These are phyloP conservation scores for Trichoderma brevicompactum DNA, from an alignment of 2,329 filamentous ascomycete species.

Conservation along the genomic window DNA sequence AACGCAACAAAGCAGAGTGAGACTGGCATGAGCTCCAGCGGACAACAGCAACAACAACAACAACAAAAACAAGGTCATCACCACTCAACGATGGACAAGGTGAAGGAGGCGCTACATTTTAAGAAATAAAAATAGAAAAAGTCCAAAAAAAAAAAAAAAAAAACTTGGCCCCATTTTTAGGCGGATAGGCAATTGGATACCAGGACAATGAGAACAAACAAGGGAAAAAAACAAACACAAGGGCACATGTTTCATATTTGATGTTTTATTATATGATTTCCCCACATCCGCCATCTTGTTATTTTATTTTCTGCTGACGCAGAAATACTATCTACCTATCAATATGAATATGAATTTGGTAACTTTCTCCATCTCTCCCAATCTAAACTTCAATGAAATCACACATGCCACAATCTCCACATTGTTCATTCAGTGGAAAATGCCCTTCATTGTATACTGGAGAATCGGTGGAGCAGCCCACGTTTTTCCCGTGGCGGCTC, in stretches of 20 bases:
- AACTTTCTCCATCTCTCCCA: background rate
- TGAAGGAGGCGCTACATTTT: slow-evolving; percentile 28
- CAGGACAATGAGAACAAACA: background rate
- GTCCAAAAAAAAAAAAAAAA: background rate
- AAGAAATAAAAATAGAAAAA: slow-evolving; percentile 21
- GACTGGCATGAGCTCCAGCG: background rate
- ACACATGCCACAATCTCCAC: background rate
- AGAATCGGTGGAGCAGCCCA: slow-evolving; percentile 23
- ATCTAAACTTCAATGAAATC: background rate
- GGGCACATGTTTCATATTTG: slow-evolving; percentile 1
- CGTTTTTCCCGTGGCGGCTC: slow-evolving; percentile 18
- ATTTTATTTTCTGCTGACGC: background rate
- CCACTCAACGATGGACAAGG: slow-evolving; percentile 29
- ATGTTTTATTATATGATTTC: slow-evolving; percentile 2
- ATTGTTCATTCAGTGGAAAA: background rate
- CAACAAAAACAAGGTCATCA: background rate
- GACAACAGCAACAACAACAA: background rate
- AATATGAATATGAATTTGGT: no score
- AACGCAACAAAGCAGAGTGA: background rate
- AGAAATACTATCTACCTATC: no score
- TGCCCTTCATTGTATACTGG: background rate
- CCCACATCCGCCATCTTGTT: background rate
- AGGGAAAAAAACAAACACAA: background rate
- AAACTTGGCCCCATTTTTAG: background rate
- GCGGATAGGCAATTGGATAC: background rate